phyloP scores from a whole-genome alignment of 306 rosid genomes.

The Malus sylvestris region DNA sequence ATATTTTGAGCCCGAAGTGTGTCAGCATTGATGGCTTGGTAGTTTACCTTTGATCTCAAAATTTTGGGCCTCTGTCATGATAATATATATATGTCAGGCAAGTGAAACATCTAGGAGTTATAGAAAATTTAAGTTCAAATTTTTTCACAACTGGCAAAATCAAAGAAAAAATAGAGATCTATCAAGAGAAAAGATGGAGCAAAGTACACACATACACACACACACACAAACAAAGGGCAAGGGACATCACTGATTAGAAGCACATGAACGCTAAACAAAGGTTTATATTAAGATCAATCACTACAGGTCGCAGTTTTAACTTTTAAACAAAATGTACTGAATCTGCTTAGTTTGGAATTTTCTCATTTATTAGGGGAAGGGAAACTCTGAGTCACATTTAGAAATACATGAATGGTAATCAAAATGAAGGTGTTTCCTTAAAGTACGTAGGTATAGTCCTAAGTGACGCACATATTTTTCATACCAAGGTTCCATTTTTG shows the following conservation, averaged over 20 bases:
- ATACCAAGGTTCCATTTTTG: neutral
- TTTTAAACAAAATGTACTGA: neutral
- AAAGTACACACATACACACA: neutral
- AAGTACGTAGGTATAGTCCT: neutral
- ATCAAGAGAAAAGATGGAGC: neutral
- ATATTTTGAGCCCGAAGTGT: slow-evolving; percentile 86
- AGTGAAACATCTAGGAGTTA: neutral
- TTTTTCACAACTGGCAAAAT: neutral
- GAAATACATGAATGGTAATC: neutral
- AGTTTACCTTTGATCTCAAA: slow-evolving; percentile 65
- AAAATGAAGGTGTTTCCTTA: neutral
- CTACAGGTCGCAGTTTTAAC: neutral
- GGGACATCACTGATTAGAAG: no score
- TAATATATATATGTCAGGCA: neutral
- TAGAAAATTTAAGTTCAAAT: neutral
- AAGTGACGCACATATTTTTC: neutral
- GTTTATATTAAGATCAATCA: neutral
- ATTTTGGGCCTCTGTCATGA: slow-evolving; percentile 71
- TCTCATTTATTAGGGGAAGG: neutral
- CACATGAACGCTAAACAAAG: neutral
- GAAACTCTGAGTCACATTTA: neutral
- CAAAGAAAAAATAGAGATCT: neutral
- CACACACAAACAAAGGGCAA: neutral
- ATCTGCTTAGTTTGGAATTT: neutral
- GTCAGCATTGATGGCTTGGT: slow-evolving; percentile 78